phyloP scores from a whole-genome alignment of 164 flowering plant genomes.

The Paratinospora sagittata region DNA sequence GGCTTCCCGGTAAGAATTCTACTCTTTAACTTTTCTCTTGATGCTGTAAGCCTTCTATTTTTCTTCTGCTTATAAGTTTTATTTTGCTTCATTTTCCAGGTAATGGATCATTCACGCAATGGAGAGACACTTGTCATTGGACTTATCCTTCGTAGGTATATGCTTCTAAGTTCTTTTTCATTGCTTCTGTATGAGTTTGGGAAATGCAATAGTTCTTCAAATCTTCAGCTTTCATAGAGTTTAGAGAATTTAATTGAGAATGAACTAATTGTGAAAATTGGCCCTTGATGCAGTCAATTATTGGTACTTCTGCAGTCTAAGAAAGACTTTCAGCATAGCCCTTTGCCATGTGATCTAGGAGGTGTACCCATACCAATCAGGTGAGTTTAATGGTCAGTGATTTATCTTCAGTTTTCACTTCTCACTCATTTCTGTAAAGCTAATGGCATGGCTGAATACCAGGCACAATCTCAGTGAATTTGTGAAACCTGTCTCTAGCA shows the following conservation, averaged over 20 bases:
- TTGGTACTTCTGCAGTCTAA: slow-evolving; percentile 89
- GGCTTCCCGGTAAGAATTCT: slow-evolving; percentile 79
- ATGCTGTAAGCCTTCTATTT: not conserved
- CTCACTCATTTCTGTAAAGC: slow-evolving; percentile 1
- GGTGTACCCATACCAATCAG: slow-evolving; percentile 54
- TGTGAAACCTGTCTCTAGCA: slow-evolving; percentile 88
- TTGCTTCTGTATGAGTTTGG: not conserved
- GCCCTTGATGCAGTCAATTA: slow-evolving; percentile 60
- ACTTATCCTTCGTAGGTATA: slow-evolving; percentile 83
- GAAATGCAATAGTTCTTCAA: not conserved
- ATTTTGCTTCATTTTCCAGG: slow-evolving; percentile 33
- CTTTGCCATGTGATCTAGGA: slow-evolving; percentile 58
- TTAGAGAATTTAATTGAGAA: not conserved
- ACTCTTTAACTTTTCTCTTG: not conserved
- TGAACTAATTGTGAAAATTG: slow-evolving; percentile 12
- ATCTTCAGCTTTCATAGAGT: not conserved
- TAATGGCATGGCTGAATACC: slow-evolving; percentile 15
- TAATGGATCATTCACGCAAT: slow-evolving; percentile 66
- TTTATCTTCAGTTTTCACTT: not conserved
- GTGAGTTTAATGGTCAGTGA: slow-evolving; percentile 24
- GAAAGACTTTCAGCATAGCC: slow-evolving; percentile 90
- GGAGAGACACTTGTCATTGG: slow-evolving; percentile 88
- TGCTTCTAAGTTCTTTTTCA: not conserved
- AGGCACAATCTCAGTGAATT: slow-evolving; percentile 84
- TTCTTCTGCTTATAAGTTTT: slow-evolving; percentile 2